Conservation (phyloP, 495 filamentous ascomycete species). For the Xylaria nigripes region DNA sequence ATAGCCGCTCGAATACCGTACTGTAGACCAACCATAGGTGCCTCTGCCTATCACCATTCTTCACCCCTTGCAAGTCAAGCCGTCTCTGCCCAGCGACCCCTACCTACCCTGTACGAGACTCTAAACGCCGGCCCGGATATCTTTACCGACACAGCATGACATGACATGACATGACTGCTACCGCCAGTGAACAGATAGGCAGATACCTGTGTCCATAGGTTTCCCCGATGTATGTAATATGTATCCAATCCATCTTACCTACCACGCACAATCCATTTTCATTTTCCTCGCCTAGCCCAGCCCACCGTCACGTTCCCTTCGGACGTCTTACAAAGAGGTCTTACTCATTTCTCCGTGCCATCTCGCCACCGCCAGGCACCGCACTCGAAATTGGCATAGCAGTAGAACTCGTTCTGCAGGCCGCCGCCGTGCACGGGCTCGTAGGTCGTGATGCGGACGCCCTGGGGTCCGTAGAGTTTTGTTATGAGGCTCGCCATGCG, state of each 20-base stretch:
- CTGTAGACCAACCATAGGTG: too few relatives aligned
- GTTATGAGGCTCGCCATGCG: conserved; percentile 48
- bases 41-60: too few relatives aligned
- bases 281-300: too few relatives aligned
- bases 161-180: too few relatives aligned
- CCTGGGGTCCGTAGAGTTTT: conserved; percentile 43
- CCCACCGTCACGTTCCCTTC: too few relatives aligned
- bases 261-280: background rate
- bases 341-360: background rate
- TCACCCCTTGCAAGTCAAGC: background rate
- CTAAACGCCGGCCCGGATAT: background rate
- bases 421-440: conserved; percentile 59
- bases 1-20: too few relatives aligned
- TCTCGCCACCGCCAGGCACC: conserved; percentile 42
- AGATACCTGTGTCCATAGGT: too few relatives aligned
- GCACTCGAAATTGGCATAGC: conserved; percentile 67
- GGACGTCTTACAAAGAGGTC: background rate
- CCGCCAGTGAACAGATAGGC: too few relatives aligned
- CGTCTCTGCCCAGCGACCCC: background rate
- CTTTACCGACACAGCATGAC: background rate
- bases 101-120: background rate
- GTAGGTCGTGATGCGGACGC: conserved; percentile 48
- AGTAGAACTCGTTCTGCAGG: conserved; percentile 70
- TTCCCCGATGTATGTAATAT: too few relatives aligned
- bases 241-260: too few relatives aligned